Base-by-base conservation (phyloP, 495 filamentous ascomycete genomes). In the Talaromyces borbonicus region DNA sequence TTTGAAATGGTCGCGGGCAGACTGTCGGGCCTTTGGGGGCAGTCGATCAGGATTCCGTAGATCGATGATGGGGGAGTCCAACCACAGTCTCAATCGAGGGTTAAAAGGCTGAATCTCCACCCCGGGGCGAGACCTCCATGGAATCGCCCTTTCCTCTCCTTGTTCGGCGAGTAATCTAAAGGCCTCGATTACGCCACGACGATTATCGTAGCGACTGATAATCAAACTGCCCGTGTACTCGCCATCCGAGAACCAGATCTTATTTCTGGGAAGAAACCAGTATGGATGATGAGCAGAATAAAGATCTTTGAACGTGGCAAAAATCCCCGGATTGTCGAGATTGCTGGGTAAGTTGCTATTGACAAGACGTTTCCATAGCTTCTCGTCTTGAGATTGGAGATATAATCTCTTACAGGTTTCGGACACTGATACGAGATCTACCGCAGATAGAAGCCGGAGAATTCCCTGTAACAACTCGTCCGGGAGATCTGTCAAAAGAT, bases 191-290 rank as follows among this genome's bases (percentile, higher is more conserved):
- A 80, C 79, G 8, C 81, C 84, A 11, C 75, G 66, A 14, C 75
- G 68, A 15, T 78, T 67, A 57, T 93, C 78, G 54, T 88, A 96
- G 0, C 82, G 79, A 22, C 76, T 69, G 15, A 94, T 57, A 16
- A 93, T 71, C 26, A 95, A 56, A 42, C 79, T 81, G 0, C 89
- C 89, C n/a, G 61, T 71, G 29, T 71, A 61, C n/a, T 76, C 71
- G 20, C 59, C 71, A 61, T 95, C 88, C 25, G 78, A 74, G 54
- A 93, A 88, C 90, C 90, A 97, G 31, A 97, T 61, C 62, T 85
- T 87, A 49, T 85, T 65, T 46, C 73, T 74, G 0, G 84, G 69
- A 1, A 97, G 71, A 54, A 93, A 96, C 84, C 92, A 94, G 53
- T 81, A 81, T 1, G 84, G 81, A 45, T 90, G 72, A 56, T 90